phyloP scores from a whole-genome alignment of 2,329 filamentous ascomycete genomes.

The Gnomoniopsis smithogilvyi region DNA sequence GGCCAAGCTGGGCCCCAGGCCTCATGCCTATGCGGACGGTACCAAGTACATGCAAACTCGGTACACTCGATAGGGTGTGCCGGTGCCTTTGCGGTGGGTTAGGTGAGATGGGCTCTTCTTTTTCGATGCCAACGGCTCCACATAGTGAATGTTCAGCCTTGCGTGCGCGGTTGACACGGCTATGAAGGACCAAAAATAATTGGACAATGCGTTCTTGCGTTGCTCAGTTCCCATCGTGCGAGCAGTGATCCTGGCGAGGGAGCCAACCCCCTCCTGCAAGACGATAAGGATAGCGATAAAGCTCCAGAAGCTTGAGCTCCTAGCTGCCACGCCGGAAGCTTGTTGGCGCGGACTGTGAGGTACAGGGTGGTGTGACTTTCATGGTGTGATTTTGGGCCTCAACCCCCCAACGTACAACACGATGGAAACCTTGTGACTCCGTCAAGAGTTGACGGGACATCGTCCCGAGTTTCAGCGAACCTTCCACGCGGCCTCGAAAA shows the following conservation, averaged over 20 bases:
- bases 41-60: too few relatives aligned
- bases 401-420: background rate
- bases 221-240: background rate
- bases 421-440: background rate
- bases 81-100: too few relatives aligned
- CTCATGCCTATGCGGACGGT: too few relatives aligned
- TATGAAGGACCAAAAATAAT: background rate
- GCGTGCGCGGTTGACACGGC: background rate
- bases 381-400: background rate
- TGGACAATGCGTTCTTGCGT: too few relatives aligned
- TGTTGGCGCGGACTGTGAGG: background rate
- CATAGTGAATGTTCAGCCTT: background rate
- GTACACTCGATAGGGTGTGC: too few relatives aligned
- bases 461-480: background rate
- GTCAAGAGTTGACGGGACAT: slow-evolving; percentile 3
- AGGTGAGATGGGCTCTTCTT: too few relatives aligned
- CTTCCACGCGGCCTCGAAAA: background rate
- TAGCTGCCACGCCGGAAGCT: background rate
- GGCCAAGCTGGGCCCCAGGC: too few relatives aligned
- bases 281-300: slow-evolving; percentile 18
- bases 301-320: slow-evolving; percentile 6
- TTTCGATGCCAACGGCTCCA: background rate
- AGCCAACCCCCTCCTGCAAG: background rate
- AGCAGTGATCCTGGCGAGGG: background rate
- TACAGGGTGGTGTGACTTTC: too few relatives aligned